Conservation (phyloP, 129 eudicot species). For the Chrysanthemum seticuspe region DNA sequence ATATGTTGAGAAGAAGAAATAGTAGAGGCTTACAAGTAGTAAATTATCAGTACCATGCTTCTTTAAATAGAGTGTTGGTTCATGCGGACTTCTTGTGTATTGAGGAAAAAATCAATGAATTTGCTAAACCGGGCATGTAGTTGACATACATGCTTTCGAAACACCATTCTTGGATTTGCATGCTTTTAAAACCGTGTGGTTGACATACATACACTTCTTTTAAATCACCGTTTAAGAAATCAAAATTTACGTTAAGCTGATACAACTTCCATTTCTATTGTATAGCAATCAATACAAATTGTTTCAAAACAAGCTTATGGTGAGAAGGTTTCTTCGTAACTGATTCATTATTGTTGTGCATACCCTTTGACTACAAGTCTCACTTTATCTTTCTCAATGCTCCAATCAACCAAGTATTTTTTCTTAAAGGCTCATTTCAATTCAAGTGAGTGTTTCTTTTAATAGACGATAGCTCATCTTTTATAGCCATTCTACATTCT, state of each 20-base stretch:
- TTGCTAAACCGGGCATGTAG: slow-evolving; percentile 1
- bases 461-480: slow-evolving; percentile 7
- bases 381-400: slow-evolving; percentile 18
- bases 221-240: background rate
- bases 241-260: slow-evolving; percentile 20
- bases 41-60: background rate
- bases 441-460: background rate
- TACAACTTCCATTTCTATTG: slow-evolving; percentile 6
- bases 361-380: slow-evolving; percentile 20
- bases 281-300: background rate
- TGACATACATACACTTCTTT: slow-evolving; percentile 12
- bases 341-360: slow-evolving; percentile 18
- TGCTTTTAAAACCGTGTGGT: slow-evolving; percentile 12
- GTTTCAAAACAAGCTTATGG: slow-evolving; percentile 11
- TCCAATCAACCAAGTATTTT: slow-evolving; percentile 7
- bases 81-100: background rate
- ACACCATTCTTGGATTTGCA: background rate
- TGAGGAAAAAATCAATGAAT: background rate
- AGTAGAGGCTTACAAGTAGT: background rate
- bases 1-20: background rate
- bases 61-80: background rate
- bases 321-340: slow-evolving; percentile 15
- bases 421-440: slow-evolving; percentile 10
- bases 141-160: background rate
- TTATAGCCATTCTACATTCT: slow-evolving; percentile 13